Conservation (phyloP, 192 early-diverging fungal genomes). For the Lobosporangium transversale region DNA sequence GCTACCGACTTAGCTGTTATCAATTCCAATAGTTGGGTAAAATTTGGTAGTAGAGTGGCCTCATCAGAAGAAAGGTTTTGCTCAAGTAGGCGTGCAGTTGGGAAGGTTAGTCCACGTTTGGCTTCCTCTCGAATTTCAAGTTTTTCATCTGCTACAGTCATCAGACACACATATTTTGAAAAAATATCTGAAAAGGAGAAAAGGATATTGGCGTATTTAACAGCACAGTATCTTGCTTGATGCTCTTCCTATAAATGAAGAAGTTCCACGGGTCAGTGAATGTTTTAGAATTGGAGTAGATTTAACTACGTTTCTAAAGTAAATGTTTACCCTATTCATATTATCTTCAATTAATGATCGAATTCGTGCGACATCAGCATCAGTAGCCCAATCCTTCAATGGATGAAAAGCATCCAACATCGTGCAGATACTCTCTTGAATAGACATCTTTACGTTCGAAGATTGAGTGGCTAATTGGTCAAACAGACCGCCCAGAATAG, state of each 20-base stretch:
- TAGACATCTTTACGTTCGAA: conserved; percentile 73
- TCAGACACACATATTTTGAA: conserved; percentile 72
- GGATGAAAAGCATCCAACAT: conserved; percentile 75
- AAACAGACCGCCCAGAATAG: conserved; percentile 76
- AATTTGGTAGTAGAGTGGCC: conserved; percentile 35
- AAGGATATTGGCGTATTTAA: conserved; percentile 68
- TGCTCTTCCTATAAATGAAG: conserved; percentile 50
- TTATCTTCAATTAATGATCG: conserved; percentile 64
- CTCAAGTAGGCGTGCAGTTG: conserved; percentile 16
- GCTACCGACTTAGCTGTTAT: conserved; percentile 40
- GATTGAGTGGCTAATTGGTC: conserved; percentile 69
- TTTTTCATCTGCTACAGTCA: conserved; percentile 58
- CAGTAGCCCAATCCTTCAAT: conserved; percentile 37
- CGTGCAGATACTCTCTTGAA: conserved; percentile 85
- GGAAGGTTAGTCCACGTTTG: conserved; percentile 58
- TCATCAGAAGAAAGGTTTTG: conserved; percentile 11
- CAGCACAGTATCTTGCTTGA: conserved; percentile 67
- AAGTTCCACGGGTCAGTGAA: too few relatives aligned
- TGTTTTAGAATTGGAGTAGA: not conserved
- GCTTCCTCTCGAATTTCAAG: conserved; percentile 67
- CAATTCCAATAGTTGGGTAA: conserved; percentile 49
- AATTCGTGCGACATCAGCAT: conserved; percentile 35
- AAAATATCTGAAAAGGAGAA: conserved; percentile 66
- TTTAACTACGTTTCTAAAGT: too few relatives aligned
- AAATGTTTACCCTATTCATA: conserved; percentile 57